Evolutionary conservation across 2,329 filamentous ascomycete species (phyloP).

Genomic region (Lecanoromycetidae sp.): DNA sequence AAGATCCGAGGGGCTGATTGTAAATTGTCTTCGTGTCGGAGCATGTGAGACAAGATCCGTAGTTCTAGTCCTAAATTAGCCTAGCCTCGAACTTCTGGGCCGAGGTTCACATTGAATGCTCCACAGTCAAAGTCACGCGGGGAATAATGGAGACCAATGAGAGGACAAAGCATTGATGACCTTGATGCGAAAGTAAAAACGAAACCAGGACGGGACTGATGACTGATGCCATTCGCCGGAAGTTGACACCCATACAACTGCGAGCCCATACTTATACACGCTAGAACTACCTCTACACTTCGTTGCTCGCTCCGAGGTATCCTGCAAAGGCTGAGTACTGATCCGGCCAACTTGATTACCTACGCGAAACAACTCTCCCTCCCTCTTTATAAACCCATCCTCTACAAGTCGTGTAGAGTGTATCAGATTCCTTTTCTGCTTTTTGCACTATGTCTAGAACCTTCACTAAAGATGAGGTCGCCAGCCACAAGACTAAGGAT

Average conservation of each 20-base stretch:
- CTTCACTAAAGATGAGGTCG: constrained; percentile 74
- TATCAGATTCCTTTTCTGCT: background rate
- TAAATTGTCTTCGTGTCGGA: background rate
- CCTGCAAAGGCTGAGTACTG: no score
- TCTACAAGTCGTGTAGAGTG: background rate
- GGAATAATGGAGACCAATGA: constrained; percentile 1
- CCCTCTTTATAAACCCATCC: background rate
- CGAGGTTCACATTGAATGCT: background rate
- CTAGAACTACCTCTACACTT: no score
- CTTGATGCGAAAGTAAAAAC: background rate
- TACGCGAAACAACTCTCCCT: background rate
- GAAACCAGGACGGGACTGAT: no score
- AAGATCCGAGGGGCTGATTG: no score
- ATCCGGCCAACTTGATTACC: no score
- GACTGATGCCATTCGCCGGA: background rate
- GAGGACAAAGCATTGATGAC: background rate
- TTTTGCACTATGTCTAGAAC: constrained; percentile 65
- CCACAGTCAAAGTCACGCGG: constrained; percentile 1
- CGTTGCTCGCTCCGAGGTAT: no score
- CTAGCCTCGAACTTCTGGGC: background rate
- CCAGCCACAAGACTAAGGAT: constrained; percentile 78
- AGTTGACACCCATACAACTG: background rate
- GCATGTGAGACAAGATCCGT: background rate
- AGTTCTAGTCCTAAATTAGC: background rate
- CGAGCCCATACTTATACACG: no score